These are phyloP conservation scores for Mallotus nudiflorus DNA, from an alignment of 345 rosid genomes.

Conservation along the genomic window DNA sequence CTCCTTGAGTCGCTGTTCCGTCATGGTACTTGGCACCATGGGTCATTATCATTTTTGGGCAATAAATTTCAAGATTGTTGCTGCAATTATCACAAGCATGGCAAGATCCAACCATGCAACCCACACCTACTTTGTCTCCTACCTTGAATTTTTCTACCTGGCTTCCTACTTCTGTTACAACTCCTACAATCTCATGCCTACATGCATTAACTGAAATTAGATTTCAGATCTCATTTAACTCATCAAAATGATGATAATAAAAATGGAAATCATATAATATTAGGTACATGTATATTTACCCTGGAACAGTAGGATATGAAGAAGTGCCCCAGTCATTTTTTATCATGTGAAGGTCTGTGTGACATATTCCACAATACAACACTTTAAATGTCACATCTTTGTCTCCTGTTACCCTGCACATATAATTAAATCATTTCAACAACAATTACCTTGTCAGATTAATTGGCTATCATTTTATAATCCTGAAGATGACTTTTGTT, in stretches of 20 bases:
- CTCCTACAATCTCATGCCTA: constrained; percentile 14
- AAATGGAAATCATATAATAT: no score
- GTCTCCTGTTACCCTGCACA: constrained; percentile 36
- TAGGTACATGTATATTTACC: no score
- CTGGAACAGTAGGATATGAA: constrained; percentile 49
- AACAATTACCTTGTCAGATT: no score
- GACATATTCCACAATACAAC: constrained; percentile 56
- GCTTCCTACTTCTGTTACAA: constrained; percentile 13
- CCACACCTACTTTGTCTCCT: constrained; percentile 19
- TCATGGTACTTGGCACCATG: constrained; percentile 18
- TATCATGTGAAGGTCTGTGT: constrained; percentile 40
- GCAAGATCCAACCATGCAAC: constrained; percentile 10
- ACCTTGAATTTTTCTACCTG: constrained; percentile 11
- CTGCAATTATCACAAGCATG: constrained; percentile 6
- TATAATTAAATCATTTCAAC: not conserved
- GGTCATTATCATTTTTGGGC: not conserved
- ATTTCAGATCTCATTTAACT: no score
- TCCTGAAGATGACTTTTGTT: no score
- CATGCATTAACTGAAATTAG: not conserved
- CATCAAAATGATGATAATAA: no score
- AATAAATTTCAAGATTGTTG: constrained; percentile 12
- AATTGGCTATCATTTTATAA: no score
- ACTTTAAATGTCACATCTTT: constrained; percentile 42
- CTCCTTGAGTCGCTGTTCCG: constrained; percentile 56
- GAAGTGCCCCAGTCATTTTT: constrained; percentile 50